Evolutionary conservation across 108 stramenopile species (phyloP).

Genomic region (Epipyxis sp.): DNA sequence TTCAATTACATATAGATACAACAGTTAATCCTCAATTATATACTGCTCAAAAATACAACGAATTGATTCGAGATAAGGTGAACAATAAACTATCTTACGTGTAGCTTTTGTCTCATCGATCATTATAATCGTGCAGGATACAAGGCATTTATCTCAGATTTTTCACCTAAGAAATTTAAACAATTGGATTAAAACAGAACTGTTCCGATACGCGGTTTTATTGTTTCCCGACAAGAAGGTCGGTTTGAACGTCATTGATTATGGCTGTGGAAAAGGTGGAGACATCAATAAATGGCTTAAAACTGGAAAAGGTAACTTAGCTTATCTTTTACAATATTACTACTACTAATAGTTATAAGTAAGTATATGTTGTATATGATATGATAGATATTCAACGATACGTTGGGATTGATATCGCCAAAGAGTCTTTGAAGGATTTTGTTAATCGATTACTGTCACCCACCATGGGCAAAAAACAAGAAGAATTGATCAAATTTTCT

Average conservation of each 20-base stretch:
- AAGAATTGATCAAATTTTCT: slow-evolving; percentile 2
- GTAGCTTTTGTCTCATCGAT: too few relatives aligned
- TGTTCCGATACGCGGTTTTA: slow-evolving; percentile 55
- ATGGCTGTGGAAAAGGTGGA: slow-evolving; percentile 98
- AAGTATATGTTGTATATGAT: not conserved
- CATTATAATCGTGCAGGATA: too few relatives aligned
- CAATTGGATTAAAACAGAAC: slow-evolving; percentile 94
- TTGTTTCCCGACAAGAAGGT: slow-evolving; percentile 37
- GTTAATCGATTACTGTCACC: slow-evolving; percentile 60
- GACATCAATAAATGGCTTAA: slow-evolving; percentile 91
- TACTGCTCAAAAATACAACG: too few relatives aligned
- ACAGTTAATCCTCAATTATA: too few relatives aligned
- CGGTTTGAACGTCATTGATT: slow-evolving; percentile 78
- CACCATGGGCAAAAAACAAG: slow-evolving; percentile 5
- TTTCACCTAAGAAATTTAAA: slow-evolving; percentile 94
- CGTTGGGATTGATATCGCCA: slow-evolving; percentile 93
- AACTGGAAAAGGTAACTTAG: too few relatives aligned
- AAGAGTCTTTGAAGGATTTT: slow-evolving; percentile 84
- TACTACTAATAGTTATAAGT: too few relatives aligned
- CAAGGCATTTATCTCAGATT: slow-evolving; percentile 39
- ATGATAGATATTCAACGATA: slow-evolving; percentile 71
- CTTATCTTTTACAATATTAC: too few relatives aligned
- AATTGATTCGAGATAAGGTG: too few relatives aligned
- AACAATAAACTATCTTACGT: too few relatives aligned
- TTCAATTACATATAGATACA: too few relatives aligned